Evolutionary conservation across 2,329 filamentous ascomycete genomes (phyloP).

Genomic region (Botryotinia calthae): DNA sequence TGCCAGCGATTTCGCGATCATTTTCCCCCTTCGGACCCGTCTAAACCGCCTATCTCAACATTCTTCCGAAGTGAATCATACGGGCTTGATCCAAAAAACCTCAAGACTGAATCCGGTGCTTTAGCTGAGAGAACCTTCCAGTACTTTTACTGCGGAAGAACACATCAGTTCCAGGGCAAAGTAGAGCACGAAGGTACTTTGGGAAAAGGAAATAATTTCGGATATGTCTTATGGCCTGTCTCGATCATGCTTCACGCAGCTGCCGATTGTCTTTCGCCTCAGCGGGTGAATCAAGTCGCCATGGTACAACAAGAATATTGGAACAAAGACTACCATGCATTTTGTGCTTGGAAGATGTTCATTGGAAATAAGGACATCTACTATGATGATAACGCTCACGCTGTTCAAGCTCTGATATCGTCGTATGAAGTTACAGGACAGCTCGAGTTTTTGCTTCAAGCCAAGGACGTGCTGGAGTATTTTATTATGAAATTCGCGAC

Average conservation of each 20-base stretch:
- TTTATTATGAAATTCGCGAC: conserved; percentile 26
- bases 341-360: conserved; percentile 32
- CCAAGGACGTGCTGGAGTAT: conserved; percentile 21
- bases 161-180: conserved; percentile 23
- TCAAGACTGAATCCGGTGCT: background rate
- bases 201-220: conserved; percentile 22
- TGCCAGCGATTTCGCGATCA: background rate
- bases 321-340: conserved; percentile 26
- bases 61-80: background rate
- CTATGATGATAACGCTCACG: conserved; percentile 31
- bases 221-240: conserved; percentile 31
- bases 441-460: conserved; percentile 22
- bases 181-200: conserved; percentile 24
- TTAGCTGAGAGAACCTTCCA: conserved; percentile 18
- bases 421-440: conserved; percentile 24
- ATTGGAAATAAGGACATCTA: conserved; percentile 31
- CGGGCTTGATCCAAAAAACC: background rate
- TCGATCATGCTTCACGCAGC: conserved; percentile 27
- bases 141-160: conserved; percentile 21
- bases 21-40: background rate
- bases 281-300: conserved; percentile 10
- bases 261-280: conserved; percentile 24
- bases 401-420: conserved; percentile 26
- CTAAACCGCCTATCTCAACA: background rate
- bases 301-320: conserved; percentile 26